Evolutionary conservation across 1,139 yeast species (phyloP).

Genomic region (Hanseniaspora sp.): DNA sequence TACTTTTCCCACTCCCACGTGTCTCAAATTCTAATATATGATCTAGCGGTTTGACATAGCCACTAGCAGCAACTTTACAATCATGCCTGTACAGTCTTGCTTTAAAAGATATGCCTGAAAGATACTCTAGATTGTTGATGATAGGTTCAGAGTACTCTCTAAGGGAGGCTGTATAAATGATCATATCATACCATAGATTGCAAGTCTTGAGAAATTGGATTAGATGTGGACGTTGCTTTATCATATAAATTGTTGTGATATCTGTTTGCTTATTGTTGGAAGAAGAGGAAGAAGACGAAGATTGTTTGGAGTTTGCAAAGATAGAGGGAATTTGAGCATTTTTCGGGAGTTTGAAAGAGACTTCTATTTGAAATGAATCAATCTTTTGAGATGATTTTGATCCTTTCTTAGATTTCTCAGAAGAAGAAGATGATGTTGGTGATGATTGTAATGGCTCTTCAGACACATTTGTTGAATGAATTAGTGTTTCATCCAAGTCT

Average conservation of each 20-base stretch:
- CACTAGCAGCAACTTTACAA: constrained; percentile 5
- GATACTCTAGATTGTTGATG: constrained; percentile 65
- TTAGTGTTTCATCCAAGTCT: constrained; percentile 87
- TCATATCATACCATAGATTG: constrained; percentile 76
- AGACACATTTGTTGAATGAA: constrained; percentile 68
- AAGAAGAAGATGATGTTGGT: background rate
- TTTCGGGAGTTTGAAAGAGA: constrained; percentile 10
- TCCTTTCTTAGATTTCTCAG: constrained; percentile 30
- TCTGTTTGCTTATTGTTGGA: constrained; percentile 24
- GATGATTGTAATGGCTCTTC: background rate
- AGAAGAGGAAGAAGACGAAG: too few species aligned
- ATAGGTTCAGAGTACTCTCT: constrained; percentile 96
- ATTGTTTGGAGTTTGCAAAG: constrained; percentile 2
- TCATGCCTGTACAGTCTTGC: constrained; percentile 6
- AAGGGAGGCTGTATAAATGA: constrained; percentile 87
- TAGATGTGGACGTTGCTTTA: constrained; percentile 84
- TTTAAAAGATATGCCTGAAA: constrained; percentile 23
- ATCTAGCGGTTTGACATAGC: constrained; percentile 10
- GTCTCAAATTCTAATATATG: background rate
- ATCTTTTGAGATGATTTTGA: constrained; percentile 32
- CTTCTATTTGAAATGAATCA: constrained; percentile 12
- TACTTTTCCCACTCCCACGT: too few species aligned
- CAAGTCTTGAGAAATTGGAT: constrained; percentile 72
- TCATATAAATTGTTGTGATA: constrained; percentile 68
- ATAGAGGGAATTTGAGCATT: constrained; percentile 5